Base-by-base conservation (phyloP, 1,284 basidiomycete genomes). In the Hemileia vastatrix region DNA sequence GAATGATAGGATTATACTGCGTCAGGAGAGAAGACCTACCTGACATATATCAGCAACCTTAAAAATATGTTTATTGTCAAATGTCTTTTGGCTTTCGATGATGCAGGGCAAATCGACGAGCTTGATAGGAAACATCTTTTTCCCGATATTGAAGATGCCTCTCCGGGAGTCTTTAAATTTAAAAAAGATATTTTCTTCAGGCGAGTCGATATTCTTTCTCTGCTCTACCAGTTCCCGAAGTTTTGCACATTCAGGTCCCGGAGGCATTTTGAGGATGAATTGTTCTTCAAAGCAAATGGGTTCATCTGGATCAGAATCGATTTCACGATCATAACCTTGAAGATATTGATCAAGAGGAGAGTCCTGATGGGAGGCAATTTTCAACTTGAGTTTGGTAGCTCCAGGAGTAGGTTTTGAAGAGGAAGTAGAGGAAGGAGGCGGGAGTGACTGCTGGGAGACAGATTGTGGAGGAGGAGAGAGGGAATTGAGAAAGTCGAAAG, bases 31-130 rank as follows among this genome's bases (percentile, higher is more conserved):
- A 32, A 23, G 31, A 49, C 72, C 49, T 71, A 89, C 89, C 83
- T 94, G 92, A 77, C 89, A 93, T 77, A 99, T 96, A 74, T 99
- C 95, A 32, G 92, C 92, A 1, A 95, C 88, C 78, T 99, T 99
- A 81, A 98, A 96, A 83, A 97, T 87, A 58, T 77, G 76, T 74
- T 92, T 90, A 75, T 87, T 90, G 77, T 98, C 94, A 55, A 95
- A 78, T 1, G 93, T 95, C 80, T 97, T 98, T 77, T 98, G 93
- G 21, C 90, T 84, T 76, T 99, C 95, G 66, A 95, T 83, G 61
- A 99, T 85, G 75, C 88, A 88, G 0, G 95, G 95, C 58, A 99
- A 79, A 76, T 99, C 95, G 62, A 98, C 95, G 6, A 99, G 83
- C 77, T 97, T 97, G 21, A 95, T 84, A 19, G 88, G 83, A 73